These are phyloP conservation scores for Pichia paraexigua DNA, from an alignment of 805 yeast species.

Conservation along the genomic window DNA sequence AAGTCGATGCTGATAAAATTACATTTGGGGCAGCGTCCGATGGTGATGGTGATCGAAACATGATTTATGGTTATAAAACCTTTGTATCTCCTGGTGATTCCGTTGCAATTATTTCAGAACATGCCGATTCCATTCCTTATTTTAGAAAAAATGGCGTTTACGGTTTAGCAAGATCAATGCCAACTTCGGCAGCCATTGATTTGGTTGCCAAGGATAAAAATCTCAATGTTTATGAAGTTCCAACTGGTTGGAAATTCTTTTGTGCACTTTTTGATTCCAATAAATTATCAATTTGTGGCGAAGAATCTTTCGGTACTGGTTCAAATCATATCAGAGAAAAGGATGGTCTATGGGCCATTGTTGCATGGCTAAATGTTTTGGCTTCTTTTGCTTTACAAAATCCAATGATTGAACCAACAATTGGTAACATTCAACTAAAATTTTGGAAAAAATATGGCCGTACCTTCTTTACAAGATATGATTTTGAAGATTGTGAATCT, in stretches of 20 bases:
- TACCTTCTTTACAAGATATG: slow-evolving; percentile 95
- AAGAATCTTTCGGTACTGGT: slow-evolving; percentile 97
- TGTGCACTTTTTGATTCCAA: slow-evolving; percentile 91
- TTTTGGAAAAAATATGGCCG: slow-evolving; percentile 94
- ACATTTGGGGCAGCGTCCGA: slow-evolving; percentile 98
- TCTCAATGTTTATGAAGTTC: slow-evolving; percentile 81
- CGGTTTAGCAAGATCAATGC: slow-evolving; percentile 97
- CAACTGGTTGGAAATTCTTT: slow-evolving; percentile 98
- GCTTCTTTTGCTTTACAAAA: slow-evolving; percentile 65
- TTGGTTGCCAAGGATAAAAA: slow-evolving; percentile 76
- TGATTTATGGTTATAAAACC: slow-evolving; percentile 93
- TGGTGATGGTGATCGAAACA: slow-evolving; percentile 98
- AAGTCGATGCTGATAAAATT: slow-evolving; percentile 73
- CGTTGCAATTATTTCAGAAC: slow-evolving; percentile 94
- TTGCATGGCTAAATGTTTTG: slow-evolving; percentile 93
- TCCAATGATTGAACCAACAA: slow-evolving; percentile 45
- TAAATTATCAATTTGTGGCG: slow-evolving; percentile 94
- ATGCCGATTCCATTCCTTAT: slow-evolving; percentile 85
- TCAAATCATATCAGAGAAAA: slow-evolving; percentile 96
- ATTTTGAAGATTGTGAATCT: slow-evolving; percentile 73
- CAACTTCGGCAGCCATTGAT: slow-evolving; percentile 91
- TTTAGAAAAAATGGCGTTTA: slow-evolving; percentile 76
- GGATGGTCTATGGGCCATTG: slow-evolving; percentile 96
- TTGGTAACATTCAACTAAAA: slow-evolving; percentile 67
- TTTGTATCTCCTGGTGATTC: slow-evolving; percentile 98